Evolutionary conservation across 495 filamentous ascomycete species (phyloP).

Genomic region (Aspergillus coremiiformis): DNA sequence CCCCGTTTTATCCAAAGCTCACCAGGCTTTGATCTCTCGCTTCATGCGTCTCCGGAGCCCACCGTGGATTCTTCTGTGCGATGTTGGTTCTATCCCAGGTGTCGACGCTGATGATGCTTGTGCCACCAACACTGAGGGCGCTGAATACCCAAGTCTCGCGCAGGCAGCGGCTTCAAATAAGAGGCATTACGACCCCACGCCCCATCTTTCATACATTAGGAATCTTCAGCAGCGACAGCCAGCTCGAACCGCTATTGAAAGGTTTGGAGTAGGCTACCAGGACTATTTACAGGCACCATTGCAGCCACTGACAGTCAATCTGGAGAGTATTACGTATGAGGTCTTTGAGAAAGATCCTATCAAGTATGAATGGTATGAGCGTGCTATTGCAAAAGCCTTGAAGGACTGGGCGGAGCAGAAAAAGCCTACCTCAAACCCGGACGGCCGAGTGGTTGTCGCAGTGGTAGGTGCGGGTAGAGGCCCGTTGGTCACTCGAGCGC

Average conservation of each 20-base stretch:
- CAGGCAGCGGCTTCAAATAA: constrained; percentile 49
- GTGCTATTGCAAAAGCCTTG: constrained; percentile 73
- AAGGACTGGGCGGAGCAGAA: constrained; percentile 65
- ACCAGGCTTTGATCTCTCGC: constrained; percentile 69
- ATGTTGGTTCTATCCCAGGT: constrained; percentile 62
- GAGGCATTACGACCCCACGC: constrained; percentile 49
- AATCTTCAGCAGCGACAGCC: constrained; percentile 81
- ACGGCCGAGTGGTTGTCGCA: constrained; percentile 72
- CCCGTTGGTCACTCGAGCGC: constrained; percentile 77
- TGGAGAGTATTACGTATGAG: constrained; percentile 96
- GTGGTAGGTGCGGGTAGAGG: constrained; percentile 91
- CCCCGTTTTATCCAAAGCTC: constrained; percentile 71
- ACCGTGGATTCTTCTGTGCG: constrained; percentile 75
- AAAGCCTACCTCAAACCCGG: constrained; percentile 62
- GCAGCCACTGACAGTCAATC: constrained; percentile 90
- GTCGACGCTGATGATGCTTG: constrained; percentile 35
- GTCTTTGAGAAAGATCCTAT: constrained; percentile 97
- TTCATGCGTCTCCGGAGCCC: constrained; percentile 76
- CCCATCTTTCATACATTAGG: constrained; percentile 73
- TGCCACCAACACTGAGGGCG: constrained; percentile 27
- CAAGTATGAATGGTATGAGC: constrained; percentile 95
- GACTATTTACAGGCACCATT: constrained; percentile 93
- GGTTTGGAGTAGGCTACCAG: constrained; percentile 72
- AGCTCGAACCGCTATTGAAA: constrained; percentile 52
- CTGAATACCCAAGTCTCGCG: constrained; percentile 58